Evolutionary conservation across 2,329 filamentous ascomycete genomes (phyloP), one percentile per base, ranked within the genome.

Genomic region (Aspergillus bombycis): DNA sequence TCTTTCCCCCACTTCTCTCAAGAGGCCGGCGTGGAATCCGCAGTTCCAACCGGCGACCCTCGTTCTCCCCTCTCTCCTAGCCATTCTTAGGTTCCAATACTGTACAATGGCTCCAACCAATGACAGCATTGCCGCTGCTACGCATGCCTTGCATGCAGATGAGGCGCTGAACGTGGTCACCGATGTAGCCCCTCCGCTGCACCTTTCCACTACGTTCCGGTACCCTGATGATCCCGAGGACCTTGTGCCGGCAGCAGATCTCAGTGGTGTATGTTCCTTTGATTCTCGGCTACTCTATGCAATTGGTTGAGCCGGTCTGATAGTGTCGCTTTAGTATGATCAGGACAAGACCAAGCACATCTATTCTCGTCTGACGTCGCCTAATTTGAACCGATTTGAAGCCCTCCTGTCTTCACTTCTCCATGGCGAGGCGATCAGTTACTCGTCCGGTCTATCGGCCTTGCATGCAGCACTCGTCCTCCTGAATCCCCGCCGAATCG

Each of bases 141-240:
- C 93, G 7, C 85, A 87, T 61, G 86, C 91, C n/a, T 82, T 96
- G 67, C 93, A 96, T 76, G 92, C 91, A 66, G 93, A 96, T 73
- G 89, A 96, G 80, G 83, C 83, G 71, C 85, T 95, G 71, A 92
- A 92, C 77, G 80, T 84, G 38, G 87, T 91, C 69, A 84, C 88
- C 57, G 93, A 95, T 74, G 90, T 98, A 61, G 93, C 94, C 14
- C 94, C 95, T 63, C 88, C 94, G 4, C 84, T 98, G 74, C 94
- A 98, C 77, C 88, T 96, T 67, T 93, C 93, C 65, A 97, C 94
- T 14, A 98, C 93, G 19, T 98, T 93, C 79, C 89, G 92, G 70
- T 98, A 97, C 78, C 82, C 84, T 32, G 79, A 83, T 59, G 85
- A 97, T 74, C 91, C 93, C 2, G 84, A 88, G 7, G 76, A 87